Conservation (phyloP, 2,329 filamentous ascomycete species). For the Coniochaeta prunicola region DNA sequence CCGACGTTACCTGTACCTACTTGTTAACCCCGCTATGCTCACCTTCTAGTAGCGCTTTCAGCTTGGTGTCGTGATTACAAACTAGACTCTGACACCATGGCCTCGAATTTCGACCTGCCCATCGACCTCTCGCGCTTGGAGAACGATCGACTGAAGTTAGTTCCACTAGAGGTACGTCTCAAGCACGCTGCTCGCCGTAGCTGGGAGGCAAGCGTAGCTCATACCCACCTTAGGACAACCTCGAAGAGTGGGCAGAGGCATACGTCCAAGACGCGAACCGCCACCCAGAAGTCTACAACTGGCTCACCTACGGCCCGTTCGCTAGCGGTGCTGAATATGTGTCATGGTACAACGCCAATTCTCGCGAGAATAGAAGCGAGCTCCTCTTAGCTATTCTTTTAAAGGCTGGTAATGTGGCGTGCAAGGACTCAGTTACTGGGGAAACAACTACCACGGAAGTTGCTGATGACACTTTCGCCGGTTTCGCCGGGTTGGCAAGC, state of each 20-base stretch:
- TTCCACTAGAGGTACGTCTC: background rate
- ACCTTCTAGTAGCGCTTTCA: too few relatives aligned
- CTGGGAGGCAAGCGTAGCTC: background rate
- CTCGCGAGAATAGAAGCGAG: background rate
- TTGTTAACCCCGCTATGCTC: too few relatives aligned
- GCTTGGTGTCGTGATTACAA: too few relatives aligned
- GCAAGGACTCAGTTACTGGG: slow-evolving; percentile 3
- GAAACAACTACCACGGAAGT: slow-evolving; percentile 5
- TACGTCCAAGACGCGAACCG: background rate
- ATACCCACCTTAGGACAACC: background rate
- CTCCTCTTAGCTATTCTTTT: slow-evolving; percentile 19
- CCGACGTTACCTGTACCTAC: too few relatives aligned
- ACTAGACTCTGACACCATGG: too few relatives aligned
- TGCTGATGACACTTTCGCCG: slow-evolving; percentile 19
- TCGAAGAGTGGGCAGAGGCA: background rate
- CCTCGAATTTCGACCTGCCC: background rate
- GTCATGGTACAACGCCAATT: background rate
- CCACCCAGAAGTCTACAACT: background rate
- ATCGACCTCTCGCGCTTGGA: background rate
- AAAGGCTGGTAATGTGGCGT: slow-evolving; percentile 14
- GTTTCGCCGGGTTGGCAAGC: slow-evolving; percentile 17
- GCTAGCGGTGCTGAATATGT: background rate
- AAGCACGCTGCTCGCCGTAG: background rate
- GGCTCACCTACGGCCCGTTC: background rate
- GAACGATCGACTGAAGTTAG: background rate